Base-by-base conservation (phyloP, 768 basidiomycete species). In the Auricularia sp. region DNA sequence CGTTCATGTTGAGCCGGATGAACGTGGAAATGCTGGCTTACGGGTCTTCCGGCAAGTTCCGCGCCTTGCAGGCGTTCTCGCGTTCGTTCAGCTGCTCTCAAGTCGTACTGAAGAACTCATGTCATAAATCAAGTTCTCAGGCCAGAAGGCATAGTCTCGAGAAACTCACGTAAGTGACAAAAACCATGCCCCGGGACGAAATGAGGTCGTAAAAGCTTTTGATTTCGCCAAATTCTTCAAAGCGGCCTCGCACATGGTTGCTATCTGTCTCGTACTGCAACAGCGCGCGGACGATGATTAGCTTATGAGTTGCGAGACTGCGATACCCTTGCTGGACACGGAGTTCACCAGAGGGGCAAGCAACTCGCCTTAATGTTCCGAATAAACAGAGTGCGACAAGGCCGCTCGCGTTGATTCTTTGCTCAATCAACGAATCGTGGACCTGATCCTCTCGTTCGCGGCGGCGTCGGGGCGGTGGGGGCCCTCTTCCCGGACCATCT, bases 171-270 rank as follows among this genome's bases (percentile, higher is more conserved):
- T 92, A 99, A 61, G 96, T 99, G 56, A 98, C 90, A 75, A 99
- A 99, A 14, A 98, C 90, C 92, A 99, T 97, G n/a, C 97, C 97
- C 66, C 97, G 83, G 11, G 90, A 95, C 61, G 86, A 83, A 67
- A 98, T 91, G 21, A 98, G 80, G 76, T 99, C 97, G 75, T 98
- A 98, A 75, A 95, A 98, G 1, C 92, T 94, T 77, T 94, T 94
- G 79, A 98, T 92, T 71, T 94, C 92, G 68, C 97, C 97, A 72
- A 93, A 91, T 66, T 90, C 88, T 77, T 93, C 92, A 76, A 98
- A 99, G 63, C 85, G 84, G 54, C 80, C 82, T 67, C 90, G 88
- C 7, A 99, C 87, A 72, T 89, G 88, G 3, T 87, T 86, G 73
- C 92, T 92, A 69, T 86, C 85, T 42, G 91, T 92, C 81, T 94